A percentile compares a stretch with the other conserved stretches of the same genome.
These are phyloP conservation scores for Trematosphaeria pertusa DNA, from an alignment of 2,329 filamentous ascomycete genomes.

Conservation along the genomic window DNA sequence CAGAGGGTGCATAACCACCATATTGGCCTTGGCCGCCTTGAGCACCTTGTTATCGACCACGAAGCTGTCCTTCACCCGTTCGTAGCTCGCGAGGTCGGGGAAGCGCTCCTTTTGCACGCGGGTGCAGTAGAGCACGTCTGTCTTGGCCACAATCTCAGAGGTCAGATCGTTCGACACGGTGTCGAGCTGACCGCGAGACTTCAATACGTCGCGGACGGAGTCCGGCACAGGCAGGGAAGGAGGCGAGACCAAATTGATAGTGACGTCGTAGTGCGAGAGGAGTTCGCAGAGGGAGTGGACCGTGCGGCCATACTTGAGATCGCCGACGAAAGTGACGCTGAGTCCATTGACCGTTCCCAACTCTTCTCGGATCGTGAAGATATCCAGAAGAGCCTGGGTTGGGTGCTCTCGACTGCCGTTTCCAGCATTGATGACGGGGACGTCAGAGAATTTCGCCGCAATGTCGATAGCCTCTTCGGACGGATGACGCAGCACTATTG, in stretches of 20 bases:
- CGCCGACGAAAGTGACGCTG: slow-evolving; percentile 94
- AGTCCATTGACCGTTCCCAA: slow-evolving; percentile 93
- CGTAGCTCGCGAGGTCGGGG: slow-evolving; percentile 78
- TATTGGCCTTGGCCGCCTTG: slow-evolving; percentile 88
- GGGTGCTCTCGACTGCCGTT: slow-evolving; percentile 97
- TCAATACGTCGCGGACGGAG: slow-evolving; percentile 75
- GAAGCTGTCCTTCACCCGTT: slow-evolving; percentile 86
- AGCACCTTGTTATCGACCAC: slow-evolving; percentile 89
- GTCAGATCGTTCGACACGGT: slow-evolving; percentile 80
- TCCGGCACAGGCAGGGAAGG: slow-evolving; percentile 77
- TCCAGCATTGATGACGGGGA: slow-evolving; percentile 95
- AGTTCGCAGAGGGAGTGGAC: slow-evolving; percentile 96
- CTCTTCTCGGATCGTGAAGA: slow-evolving; percentile 98
- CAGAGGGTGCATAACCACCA: slow-evolving; percentile 94
- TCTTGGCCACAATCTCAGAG: slow-evolving; percentile 82
- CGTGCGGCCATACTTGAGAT: slow-evolving; percentile 89
- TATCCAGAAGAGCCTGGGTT: slow-evolving; percentile 94
- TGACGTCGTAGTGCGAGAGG: slow-evolving; percentile 93
- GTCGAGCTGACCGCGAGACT: slow-evolving; percentile 76
- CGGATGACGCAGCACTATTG: slow-evolving; percentile 94
- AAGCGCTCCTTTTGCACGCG: slow-evolving; percentile 97
- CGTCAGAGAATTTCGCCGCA: slow-evolving; percentile 84
- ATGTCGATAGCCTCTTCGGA: slow-evolving; percentile 79
- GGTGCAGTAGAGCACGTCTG: slow-evolving; percentile 96
- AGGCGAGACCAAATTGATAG: slow-evolving; percentile 89